Conservation (phyloP, 106 monocot species). For the Dendrobium nobile region DNA sequence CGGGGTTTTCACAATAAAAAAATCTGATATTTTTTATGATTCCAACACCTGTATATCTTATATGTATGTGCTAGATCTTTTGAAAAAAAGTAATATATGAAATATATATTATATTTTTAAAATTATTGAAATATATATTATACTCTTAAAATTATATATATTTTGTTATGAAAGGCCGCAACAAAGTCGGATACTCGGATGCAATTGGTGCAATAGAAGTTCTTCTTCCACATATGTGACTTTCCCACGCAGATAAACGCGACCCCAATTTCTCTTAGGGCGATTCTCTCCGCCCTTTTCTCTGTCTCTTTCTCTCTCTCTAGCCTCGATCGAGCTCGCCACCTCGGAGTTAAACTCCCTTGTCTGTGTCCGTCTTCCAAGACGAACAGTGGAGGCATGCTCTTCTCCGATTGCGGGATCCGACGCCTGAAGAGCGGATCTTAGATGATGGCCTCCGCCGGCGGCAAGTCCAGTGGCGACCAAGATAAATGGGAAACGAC, state of each 20-base stretch:
- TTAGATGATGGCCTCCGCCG: slow-evolving; percentile 1
- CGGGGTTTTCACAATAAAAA: too few species aligned
- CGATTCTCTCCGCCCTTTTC: background rate
- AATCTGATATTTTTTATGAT: too few species aligned
- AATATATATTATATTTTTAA: too few species aligned
- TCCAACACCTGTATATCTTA: too few species aligned
- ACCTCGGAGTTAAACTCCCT: background rate
- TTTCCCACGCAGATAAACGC: background rate
- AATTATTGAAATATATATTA: too few species aligned
- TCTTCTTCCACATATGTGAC: background rate
- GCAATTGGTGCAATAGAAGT: too few species aligned
- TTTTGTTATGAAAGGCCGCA: too few species aligned
- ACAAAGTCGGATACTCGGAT: too few species aligned
- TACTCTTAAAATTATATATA: too few species aligned
- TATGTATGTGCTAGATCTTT: too few species aligned
- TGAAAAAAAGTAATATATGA: too few species aligned
- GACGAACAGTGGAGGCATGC: slow-evolving; percentile 5
- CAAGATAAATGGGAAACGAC: slow-evolving; percentile 1
- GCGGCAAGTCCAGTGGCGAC: background rate
- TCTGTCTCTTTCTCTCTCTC: background rate
- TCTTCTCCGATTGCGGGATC: slow-evolving; percentile 1
- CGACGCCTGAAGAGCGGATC: background rate
- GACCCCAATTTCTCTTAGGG: background rate
- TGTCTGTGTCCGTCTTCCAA: background rate
- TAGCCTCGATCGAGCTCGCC: background rate